Base-by-base conservation (phyloP, 2,329 filamentous ascomycete species). In the Niveomyces coronatus region DNA sequence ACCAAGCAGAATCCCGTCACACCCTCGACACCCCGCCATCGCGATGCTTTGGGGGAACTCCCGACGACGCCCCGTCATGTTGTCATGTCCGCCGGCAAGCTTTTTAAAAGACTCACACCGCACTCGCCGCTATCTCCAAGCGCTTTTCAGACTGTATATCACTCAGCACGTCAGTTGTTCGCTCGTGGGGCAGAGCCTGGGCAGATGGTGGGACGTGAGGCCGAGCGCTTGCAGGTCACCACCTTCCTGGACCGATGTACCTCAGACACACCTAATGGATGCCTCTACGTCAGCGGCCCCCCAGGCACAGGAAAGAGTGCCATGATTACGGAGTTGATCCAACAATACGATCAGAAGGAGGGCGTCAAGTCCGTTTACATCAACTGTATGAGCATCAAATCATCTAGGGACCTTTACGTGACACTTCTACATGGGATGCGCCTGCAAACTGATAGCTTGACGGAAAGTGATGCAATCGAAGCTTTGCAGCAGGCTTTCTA, bases 361-460 rank as follows among this genome's bases (percentile, higher is more conserved):
- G 58, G 65, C 4, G 65, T 91, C 37, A 78, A 76, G 50, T 78
- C 80, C 37, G 79, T 79, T 3, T 89, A 88, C 53, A 73, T 98
- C 68, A 98, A 98, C 57, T 98, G 91, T 62, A 95, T 95, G 79
- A 94, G 88, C 60, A 79, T 95, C 60, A 93, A 91, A 53, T 85
- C 79, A 23, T 85, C 87, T 3, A 79, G 78, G 47, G 88, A 95
- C 54, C 70, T 98, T 16, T 94, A 93, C 59, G 71, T 73, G 45
- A 88, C 81, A 15, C 65, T 98, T 14, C 62, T 89, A 10, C 79
- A 85, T 39, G 75, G 89, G 29, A 65, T 81, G 40, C 71, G 71
- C 10, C 68, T 79, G 39, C 68, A 71, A 22, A 58, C 63, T 14
- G 73, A 80, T 28, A 57, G 78, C 24, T 26, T 27, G 20, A 61